Base-by-base conservation (phyloP, 208 protist species). In the Acanthamoeba lenticulata region DNA sequence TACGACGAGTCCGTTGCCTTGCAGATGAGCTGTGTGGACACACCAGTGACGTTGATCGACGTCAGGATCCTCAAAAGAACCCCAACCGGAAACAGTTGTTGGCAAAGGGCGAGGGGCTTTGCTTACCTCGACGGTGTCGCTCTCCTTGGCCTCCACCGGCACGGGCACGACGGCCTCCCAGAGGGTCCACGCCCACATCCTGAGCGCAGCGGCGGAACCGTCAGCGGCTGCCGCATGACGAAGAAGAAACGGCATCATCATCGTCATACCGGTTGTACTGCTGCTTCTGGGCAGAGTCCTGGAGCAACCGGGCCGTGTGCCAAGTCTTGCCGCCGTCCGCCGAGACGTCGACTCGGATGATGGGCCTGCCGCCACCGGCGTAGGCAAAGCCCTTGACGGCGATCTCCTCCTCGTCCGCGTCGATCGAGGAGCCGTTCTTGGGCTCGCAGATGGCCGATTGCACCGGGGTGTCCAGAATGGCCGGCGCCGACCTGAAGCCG, bases 391-490 rank as follows among this genome's bases (percentile, higher is more conserved):
- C 98, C 44, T 95, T 91, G 19, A 97, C 85, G 27, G 38, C 42
- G 45, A 97, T 74, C 9, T 45, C 44, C 32, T 79, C 44, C 21
- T 62, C 85, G 72, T 44, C 4, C 19, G 52, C 15, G 21, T 9
- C 29, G 21, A 21, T 60, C 17, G 81, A 60, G 74, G 72, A 44
- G 19, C 77, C 79, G 19, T 94, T 86, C 19, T 38, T 34, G 21
- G 97, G 97, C 29, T 94, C 60, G 47, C 95, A 97, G 81, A 98
- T 97, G 60, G 95, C 95, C 44, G 97, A 98, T 94, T 97, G 95
- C 6, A 98, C 97, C 1, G 98, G 98, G 90, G 97, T 95, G 74
- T 98, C 97, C 85, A 97, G 97, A 19, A 98, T 96, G 45, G 95
- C 44, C 29, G 88, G 88, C 0, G 94, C 40, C 11, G 32, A 77